Base-by-base conservation (phyloP, 2,329 filamentous ascomycete species). In the Bisporella sp. region DNA sequence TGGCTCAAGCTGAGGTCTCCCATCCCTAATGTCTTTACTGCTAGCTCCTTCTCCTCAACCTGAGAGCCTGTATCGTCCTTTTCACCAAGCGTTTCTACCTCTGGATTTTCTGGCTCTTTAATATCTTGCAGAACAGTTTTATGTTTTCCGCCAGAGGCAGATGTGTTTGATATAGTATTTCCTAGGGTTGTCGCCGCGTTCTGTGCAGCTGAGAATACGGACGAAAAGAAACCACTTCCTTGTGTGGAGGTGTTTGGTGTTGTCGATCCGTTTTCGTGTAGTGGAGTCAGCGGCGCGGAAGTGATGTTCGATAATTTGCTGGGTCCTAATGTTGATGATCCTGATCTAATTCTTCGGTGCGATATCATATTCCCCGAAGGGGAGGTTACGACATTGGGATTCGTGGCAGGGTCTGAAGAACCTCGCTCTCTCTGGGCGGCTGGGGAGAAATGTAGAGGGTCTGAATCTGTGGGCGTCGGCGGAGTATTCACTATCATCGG, bases 1-100 rank as follows among this genome's bases (percentile, higher is more conserved):
- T 96, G 89, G 61, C 88, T 90, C 50, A 97, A 77, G 66, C 89
- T 95, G 45, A 99, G 73, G 63, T 96, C 88, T 5, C 93, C 93
- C 61, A 82, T 82, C 9, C 93, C 93, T 46, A 99, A 75, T 1
- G 93, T 97, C 63, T 92, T 89, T 2, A 96, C 79, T 1, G 93
- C 90, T 9, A 84, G 81, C 58, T 89, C 84, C 61, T 82, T 87
- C 54, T 77, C 77, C 50, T 74, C 74, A 66, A 51, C 52, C 28
- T 48, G 51, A 33, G 62, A 59, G 30, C 61, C 64, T 1, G 51
- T 49, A 48, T 66, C 61, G 33, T 65, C 61, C 7, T 64, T 59
- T 8, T 66, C 66, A 43, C 46, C 62, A 51, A 51, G 60, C 68
- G 39, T 69, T 68, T 61, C 66, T 28, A 63, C 60, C 43, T 59